Percentiles rank a stretch among this genome's conserved stretches.
These are phyloP conservation scores for Papiliotrema terrestris DNA, from an alignment of 1,284 basidiomycete species.

Conservation along the genomic window DNA sequence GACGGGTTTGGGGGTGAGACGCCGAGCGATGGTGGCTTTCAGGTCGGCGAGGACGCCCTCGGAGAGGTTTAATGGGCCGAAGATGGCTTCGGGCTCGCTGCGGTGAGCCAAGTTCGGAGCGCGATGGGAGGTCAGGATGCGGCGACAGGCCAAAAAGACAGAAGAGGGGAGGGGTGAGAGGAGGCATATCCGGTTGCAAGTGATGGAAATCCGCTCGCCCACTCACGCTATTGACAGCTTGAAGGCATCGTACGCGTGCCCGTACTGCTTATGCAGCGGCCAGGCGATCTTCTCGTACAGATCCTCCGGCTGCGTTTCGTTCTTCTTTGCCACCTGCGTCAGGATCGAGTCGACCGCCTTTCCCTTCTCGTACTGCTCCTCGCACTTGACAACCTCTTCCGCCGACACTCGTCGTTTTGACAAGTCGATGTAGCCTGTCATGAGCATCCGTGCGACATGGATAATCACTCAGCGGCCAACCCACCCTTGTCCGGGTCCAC, in stretches of 20 bases:
- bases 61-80: constrained; percentile 63
- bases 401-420: constrained; percentile 99
- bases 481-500: constrained; percentile 99
- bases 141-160: no score
- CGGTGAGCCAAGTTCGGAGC: background rate
- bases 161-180: no score
- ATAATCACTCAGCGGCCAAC: constrained; percentile 38
- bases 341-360: constrained; percentile 92
- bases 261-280: constrained; percentile 89
- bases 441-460: background rate
- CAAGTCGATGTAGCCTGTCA: constrained; percentile 87
- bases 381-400: constrained; percentile 97
- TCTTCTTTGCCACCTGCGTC: constrained; percentile 86
- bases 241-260: constrained; percentile 97
- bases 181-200: no score
- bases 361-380: constrained; percentile 97
- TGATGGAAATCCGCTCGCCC: no score
- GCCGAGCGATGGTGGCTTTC: constrained; percentile 82
- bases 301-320: constrained; percentile 55
- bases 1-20: constrained; percentile 96
- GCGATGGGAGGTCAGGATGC: background rate
- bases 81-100: constrained; percentile 84
- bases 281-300: constrained; percentile 90
- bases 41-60: constrained; percentile 66
- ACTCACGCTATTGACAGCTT: constrained; percentile 88